Base-by-base conservation (phyloP, 345 rosid genomes). In the Eucalyptus sp. region DNA sequence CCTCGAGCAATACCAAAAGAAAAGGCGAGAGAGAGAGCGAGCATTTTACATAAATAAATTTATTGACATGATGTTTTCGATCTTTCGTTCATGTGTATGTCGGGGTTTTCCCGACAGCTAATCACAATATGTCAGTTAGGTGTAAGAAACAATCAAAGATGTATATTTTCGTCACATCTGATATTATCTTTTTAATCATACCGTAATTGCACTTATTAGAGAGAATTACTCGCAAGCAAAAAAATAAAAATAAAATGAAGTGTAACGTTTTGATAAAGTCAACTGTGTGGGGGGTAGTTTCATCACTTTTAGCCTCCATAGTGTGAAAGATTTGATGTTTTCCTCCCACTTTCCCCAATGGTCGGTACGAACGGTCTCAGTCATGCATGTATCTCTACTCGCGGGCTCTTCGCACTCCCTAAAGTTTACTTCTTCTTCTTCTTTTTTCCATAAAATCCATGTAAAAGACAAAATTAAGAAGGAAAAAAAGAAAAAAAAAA, bases 141-240 rank as follows among this genome's bases (percentile, higher is more conserved):
- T 22, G 6, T 24, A 24, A 22, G 3, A 18, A 52, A 18, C 0
- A 24, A 24, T 24, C 1, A 3, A 6, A 56, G 5, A 1, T 56
- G 1, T 5, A 24, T 56, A 56, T 56, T 24, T 56, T 25, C 0
- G 0, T 56, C 62, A 22, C 29, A 22, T 56, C 4, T 56, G 62
- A 56, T 52, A 20, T 56, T 56, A 13, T 56, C 13, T 56, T 56
- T 56, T 56, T 56, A 24, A 56, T 56, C 29, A 10, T 56, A 24
- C 3, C 5, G 13, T 10, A 56, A 56, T 56, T 56, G 29, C 62
- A 56, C 3, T 24, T 56, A 1, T 56, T 56, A 56, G 62, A 24
- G 41, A 66, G 79, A 31, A n/a, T n/a, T n/a, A 66, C 37, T n/a
- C 8, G 1, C 13, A 31, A 68, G 5, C 43, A 4, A 16, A 68